phyloP scores from a whole-genome alignment of 345 rosid species.

The Citrus australasica region DNA sequence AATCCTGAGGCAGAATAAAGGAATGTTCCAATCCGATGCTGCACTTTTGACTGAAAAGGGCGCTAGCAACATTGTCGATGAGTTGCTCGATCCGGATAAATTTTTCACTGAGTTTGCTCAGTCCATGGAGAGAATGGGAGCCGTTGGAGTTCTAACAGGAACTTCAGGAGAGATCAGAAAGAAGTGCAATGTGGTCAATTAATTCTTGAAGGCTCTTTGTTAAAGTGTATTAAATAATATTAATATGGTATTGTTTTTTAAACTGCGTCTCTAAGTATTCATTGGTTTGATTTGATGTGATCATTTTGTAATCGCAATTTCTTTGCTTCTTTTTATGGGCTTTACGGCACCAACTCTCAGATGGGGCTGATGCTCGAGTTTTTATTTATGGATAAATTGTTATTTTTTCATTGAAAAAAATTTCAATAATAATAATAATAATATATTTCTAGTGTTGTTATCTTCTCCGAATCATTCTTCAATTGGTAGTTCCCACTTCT shows the following conservation, averaged over 20 bases:
- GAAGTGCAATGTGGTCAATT: conserved; percentile 24
- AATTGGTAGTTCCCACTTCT: too few relatives aligned
- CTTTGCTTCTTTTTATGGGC: neutral
- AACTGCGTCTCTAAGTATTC: neutral
- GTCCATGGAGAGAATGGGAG: conserved; percentile 39
- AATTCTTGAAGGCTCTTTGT: neutral
- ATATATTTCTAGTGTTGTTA: too few relatives aligned
- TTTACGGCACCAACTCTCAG: neutral
- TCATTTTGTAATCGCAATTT: neutral
- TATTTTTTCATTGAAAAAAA: neutral
- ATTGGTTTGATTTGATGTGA: neutral
- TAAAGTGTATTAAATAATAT: neutral
- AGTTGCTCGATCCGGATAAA: neutral
- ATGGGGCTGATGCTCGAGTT: neutral
- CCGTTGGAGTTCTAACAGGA: conserved; percentile 26
- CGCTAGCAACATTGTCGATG: conserved; percentile 6
- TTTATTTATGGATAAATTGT: neutral
- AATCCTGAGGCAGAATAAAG: conserved; percentile 18
- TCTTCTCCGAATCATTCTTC: too few relatives aligned
- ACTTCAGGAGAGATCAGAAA: conserved; percentile 34
- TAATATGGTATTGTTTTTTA: neutral
- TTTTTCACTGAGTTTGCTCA: conserved; percentile 24
- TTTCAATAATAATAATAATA: neutral
- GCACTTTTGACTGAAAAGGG: conserved; percentile 21
- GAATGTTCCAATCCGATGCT: conserved; percentile 32